Evolutionary conservation across 1,284 basidiomycete species (phyloP), one percentile per base, ranked within the genome.

Genomic region (Tremellales sp.): DNA sequence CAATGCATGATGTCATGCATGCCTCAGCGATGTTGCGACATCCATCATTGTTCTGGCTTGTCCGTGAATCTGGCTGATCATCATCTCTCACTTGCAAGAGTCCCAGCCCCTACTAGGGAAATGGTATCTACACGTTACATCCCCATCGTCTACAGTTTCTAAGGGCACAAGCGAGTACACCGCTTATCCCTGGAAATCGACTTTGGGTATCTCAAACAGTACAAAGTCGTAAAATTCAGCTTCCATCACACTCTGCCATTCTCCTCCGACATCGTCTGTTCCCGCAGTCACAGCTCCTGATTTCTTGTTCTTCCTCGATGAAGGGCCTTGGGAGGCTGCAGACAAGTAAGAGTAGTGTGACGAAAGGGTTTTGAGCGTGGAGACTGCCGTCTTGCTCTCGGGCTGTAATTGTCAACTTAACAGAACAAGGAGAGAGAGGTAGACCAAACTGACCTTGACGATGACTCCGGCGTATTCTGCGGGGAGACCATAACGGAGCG

Each of bases 201-300:
- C 68, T 58, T 68, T 71, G 29, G 73, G 73, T 39, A 77, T 64
- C 63, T 77, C 90, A 67, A 85, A 92, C 64, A 94, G 70, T 37
- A 94, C 89, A 65, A 94, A 96, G 75, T 93, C 89, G 68, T 86
- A 90, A 73, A 87, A 88, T 72, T 97, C 92, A 70, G 92, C 87
- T 65, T 97, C 92, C 80, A 97, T 82, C 36, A 97, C 76, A 22
- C 82, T 82, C 68, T 90, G 87, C 70, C 89, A 97, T 73, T 97
- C 92, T 56, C 90, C 90, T 12, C 81, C 79, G 49, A 89, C 83
- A 31, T 87, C 85, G 17, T 70, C 76, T 25, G 61, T 66, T 2
- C 67, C 68, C 41, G 73, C 72, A 21, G 55, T 52, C 2, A 51
- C 51, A 11, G 44, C 57, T n/a, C 58, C 62, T 53, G 58, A 61